Evolutionary conservation across 164 flowering plant genomes (phyloP), one percentile per base, ranked within the genome.

Genomic region (Warburgia ugandensis): DNA sequence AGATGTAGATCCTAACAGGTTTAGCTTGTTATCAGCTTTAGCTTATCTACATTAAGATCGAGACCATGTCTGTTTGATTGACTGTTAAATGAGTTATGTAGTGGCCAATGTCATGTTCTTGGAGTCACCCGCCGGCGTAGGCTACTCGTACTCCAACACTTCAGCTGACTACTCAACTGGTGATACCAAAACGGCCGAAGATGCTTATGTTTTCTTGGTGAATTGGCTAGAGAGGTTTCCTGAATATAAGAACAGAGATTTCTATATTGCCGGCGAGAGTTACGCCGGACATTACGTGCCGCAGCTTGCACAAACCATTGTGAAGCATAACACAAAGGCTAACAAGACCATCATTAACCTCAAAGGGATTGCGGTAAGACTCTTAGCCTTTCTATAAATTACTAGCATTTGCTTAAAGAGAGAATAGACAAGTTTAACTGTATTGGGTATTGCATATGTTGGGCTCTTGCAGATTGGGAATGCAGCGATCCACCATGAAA

Each of bases 211-310:
- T 4, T 85, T 85, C 52, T 51, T 85, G 58, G 54, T 78, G 53
- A 80, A 83, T 42, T 85, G 90, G 94, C 42, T 82, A 20, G 78
- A 82, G 58, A 80, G 87, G 45, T 82, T 78, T 58, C 85, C 94
- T 0, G 83, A 82, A 44, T 85, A 78, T 59, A 83, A 78, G 58
- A 55, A 42, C 14, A 65, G 87, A 25, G 83, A 80, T 4, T 78
- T 85, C 40, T 85, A 65, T 56, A 78, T 82, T 1, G 27, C 90
- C 0, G 94, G 94, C 0, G 89, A 84, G 53, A 81, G 94, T 52
- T 84, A 84, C 39, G 88, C 80, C 0, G 88, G 88, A 0, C 88
- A 77, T 58, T 81, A 73, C 49, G 82, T 79, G 3, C 85, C 89
- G 33, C 86, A 82, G 43, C 78, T 85, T 54, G 90, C 87, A 9